phyloP scores from a whole-genome alignment of 1,284 basidiomycete species.

The Mycena citricolor region DNA sequence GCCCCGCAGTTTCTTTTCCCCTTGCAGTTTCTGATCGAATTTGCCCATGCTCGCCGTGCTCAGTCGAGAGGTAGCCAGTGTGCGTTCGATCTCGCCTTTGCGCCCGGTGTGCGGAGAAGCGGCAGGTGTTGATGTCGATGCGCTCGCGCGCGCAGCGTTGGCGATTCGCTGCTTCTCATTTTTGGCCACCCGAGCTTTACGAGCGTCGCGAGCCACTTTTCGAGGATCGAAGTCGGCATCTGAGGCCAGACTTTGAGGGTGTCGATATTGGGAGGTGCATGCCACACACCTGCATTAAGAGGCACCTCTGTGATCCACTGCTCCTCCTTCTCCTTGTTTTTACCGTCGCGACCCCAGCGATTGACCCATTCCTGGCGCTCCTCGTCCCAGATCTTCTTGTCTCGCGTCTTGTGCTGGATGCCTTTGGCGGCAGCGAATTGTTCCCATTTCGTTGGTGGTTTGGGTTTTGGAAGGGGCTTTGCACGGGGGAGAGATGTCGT shows the following conservation, averaged over 20 bases:
- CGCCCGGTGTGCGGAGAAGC: conserved; percentile 41
- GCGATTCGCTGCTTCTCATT: conserved; percentile 82
- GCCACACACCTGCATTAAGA: conserved; percentile 72
- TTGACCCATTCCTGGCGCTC: conserved; percentile 92
- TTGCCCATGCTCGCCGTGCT: conserved; percentile 94
- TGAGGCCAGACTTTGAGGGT: conserved; percentile 28
- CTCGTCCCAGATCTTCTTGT: conserved; percentile 92
- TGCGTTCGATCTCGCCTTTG: conserved; percentile 76
- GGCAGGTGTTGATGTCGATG: conserved; percentile 36
- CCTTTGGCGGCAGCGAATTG: conserved; percentile 94
- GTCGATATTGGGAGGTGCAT: conserved; percentile 6
- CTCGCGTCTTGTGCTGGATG: conserved; percentile 79
- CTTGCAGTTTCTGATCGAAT: conserved; percentile 87
- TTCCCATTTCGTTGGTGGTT: conserved; percentile 96
- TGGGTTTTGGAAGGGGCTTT: conserved; percentile 91
- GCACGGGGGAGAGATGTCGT: conserved; percentile 81
- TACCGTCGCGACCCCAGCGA: conserved; percentile 89
- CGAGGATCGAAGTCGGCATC: conserved; percentile 80
- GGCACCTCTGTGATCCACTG: conserved; percentile 95
- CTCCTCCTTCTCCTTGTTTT: conserved; percentile 86
- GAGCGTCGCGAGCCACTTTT: conserved; percentile 70
- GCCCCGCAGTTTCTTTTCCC: conserved; percentile 86
- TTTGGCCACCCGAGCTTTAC: conserved; percentile 81
- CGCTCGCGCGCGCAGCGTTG: conserved; percentile 70
- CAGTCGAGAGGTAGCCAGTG: conserved; percentile 75